These are phyloP conservation scores for Trypanosoma boissoni DNA, from an alignment of 208 protist species.

Conservation along the genomic window DNA sequence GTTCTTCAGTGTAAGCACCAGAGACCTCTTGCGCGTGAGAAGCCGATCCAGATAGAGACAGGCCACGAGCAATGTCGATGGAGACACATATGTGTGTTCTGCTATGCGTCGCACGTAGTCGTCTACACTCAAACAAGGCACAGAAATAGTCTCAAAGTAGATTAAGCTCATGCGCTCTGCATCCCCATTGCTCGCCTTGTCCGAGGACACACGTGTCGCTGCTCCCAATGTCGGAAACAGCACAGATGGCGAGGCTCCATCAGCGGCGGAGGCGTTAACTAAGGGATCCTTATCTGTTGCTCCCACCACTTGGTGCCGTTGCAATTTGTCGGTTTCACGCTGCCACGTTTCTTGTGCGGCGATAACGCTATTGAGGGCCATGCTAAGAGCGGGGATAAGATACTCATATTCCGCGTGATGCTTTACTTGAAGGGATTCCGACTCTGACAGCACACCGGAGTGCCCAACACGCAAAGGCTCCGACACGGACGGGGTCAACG, in stretches of 20 bases:
- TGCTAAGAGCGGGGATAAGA: slow-evolving; percentile 43
- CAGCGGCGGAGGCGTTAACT: no score
- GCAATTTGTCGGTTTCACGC: neutral
- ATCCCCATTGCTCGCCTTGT: neutral
- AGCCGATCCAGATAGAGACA: slow-evolving; percentile 72
- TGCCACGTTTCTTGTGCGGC: slow-evolving; percentile 39
- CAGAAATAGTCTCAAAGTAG: slow-evolving; percentile 38
- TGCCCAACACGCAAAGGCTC: slow-evolving; percentile 35
- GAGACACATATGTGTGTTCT: slow-evolving; percentile 71
- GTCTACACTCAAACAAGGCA: slow-evolving; percentile 35
- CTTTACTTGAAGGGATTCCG: slow-evolving; percentile 68
- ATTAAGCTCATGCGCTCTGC: slow-evolving; percentile 20
- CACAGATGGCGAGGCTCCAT: no score
- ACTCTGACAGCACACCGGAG: slow-evolving; percentile 49
- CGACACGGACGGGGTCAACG: slow-evolving; percentile 32
- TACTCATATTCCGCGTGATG: slow-evolving; percentile 66
- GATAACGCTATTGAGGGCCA: slow-evolving; percentile 45
- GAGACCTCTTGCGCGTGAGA: slow-evolving; percentile 23
- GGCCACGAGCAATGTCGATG: slow-evolving; percentile 53
- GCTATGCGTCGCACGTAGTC: slow-evolving; percentile 66
- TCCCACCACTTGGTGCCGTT: neutral
- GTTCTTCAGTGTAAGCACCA: slow-evolving; percentile 50
- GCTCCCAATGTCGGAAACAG: no score
- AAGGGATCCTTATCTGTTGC: no score
- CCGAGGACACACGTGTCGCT: no score